These are phyloP conservation scores for Epichloe hybrida DNA, from an alignment of 2,329 filamentous ascomycete species.

Conservation along the genomic window DNA sequence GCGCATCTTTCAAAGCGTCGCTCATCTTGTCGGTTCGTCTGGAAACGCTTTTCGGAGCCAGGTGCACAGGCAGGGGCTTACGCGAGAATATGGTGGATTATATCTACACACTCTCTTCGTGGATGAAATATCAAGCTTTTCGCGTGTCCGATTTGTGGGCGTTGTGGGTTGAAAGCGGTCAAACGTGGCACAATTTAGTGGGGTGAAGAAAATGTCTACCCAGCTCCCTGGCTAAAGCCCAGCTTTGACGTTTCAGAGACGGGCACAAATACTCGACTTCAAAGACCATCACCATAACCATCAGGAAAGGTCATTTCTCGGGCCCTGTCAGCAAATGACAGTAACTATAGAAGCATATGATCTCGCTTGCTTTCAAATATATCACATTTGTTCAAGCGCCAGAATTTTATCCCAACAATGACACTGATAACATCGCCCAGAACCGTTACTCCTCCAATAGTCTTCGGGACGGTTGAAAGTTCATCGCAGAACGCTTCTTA, in stretches of 20 bases:
- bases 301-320: not conserved
- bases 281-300: not conserved
- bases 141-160: slow-evolving; percentile 28
- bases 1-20: slow-evolving; percentile 48
- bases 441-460: not conserved
- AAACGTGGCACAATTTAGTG: slow-evolving; percentile 20
- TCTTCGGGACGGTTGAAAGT: not conserved
- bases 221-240: not conserved
- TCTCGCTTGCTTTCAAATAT: not conserved
- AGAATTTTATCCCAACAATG: not conserved
- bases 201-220: not conserved
- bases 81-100: slow-evolving; percentile 13
- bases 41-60: not conserved
- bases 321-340: not conserved
- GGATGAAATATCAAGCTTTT: slow-evolving; percentile 31
- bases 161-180: slow-evolving; percentile 30
- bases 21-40: slow-evolving; percentile 34
- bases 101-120: slow-evolving; percentile 10
- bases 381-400: not conserved
- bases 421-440: not conserved
- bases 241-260: not conserved
- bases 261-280: not conserved
- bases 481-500: slow-evolving; percentile 1
- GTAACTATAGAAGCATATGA: slow-evolving; percentile 1
- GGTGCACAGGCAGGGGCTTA: slow-evolving; percentile 9